phyloP scores from a whole-genome alignment of 805 yeast genomes.

The Saturnispora ahearnii region DNA sequence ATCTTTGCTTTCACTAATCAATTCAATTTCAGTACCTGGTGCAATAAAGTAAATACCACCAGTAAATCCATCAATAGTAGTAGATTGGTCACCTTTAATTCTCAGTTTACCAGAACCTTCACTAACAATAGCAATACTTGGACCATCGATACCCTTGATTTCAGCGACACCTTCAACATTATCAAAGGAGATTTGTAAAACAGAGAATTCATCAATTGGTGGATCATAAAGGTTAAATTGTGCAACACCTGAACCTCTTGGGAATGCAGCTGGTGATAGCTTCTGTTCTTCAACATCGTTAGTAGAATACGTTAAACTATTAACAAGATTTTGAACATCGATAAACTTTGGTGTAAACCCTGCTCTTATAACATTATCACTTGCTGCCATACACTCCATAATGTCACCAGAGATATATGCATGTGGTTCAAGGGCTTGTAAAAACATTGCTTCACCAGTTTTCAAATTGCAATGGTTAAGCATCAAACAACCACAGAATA shows the following conservation, averaged over 20 bases:
- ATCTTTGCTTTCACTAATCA: conserved; percentile 41
- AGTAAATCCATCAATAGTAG: conserved; percentile 42
- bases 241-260: conserved; percentile 59
- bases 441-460: conserved; percentile 93
- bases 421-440: conserved; percentile 96
- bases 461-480: conserved; percentile 77
- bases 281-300: conserved; percentile 90
- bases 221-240: conserved; percentile 73
- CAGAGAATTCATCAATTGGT: conserved; percentile 94
- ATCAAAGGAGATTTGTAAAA: conserved; percentile 68
- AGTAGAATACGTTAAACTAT: conserved; percentile 81
- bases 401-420: conserved; percentile 97
- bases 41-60: conserved; percentile 85
- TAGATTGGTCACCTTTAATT: conserved; percentile 34
- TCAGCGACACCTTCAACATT: conserved; percentile 41
- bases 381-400: conserved; percentile 99
- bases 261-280: conserved; percentile 56
- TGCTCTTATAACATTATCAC: conserved; percentile 96
- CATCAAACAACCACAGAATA: conserved; percentile 90
- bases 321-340: conserved; percentile 84
- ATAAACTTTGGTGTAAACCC: conserved; percentile 99
- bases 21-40: conserved; percentile 59
- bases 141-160: conserved; percentile 65
- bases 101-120: conserved; percentile 62
- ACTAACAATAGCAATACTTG: conserved; percentile 78